phyloP scores from a whole-genome alignment of 768 basidiomycete species.

The Mycena chlorophos region DNA sequence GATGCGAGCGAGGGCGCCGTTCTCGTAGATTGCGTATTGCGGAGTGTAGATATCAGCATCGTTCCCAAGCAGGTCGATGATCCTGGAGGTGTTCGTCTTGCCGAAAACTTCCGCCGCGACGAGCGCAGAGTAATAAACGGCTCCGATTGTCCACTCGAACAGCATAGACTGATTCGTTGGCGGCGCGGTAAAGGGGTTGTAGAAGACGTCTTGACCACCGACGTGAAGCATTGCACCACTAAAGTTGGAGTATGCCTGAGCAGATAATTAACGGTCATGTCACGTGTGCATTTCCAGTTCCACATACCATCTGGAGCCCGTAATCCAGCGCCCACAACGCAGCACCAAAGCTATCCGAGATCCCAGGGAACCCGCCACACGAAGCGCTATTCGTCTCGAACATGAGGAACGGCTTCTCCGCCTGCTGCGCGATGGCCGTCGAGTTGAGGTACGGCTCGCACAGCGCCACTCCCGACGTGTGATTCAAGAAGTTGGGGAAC shows the following conservation, averaged over 20 bases:
- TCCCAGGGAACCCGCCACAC: conserved; percentile 55
- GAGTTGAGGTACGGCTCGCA: conserved; percentile 39
- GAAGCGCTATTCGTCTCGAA: conserved; percentile 55
- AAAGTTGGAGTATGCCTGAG: conserved; percentile 36
- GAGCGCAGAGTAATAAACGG: conserved; percentile 49
- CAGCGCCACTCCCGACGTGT: conserved; percentile 37
- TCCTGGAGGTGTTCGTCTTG: conserved; percentile 27
- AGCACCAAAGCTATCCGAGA: conserved; percentile 51
- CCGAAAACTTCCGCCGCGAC: conserved; percentile 48
- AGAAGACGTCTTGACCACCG: conserved; percentile 49
- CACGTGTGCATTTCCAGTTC: too few species aligned
- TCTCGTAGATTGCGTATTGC: conserved; percentile 38
- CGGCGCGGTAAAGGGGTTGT: conserved; percentile 49
- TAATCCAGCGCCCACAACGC: conserved; percentile 54
- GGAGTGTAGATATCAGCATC: conserved; percentile 38
- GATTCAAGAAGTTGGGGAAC: conserved; percentile 46
- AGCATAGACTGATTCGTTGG: conserved; percentile 44
- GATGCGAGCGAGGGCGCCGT: conserved; percentile 33
- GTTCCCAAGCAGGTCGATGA: conserved; percentile 37
- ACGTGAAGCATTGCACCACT: conserved; percentile 37
- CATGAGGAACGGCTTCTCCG: conserved; percentile 46
- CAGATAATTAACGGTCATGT: too few species aligned
- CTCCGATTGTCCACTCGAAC: conserved; percentile 54
- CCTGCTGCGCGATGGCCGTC: conserved; percentile 32
- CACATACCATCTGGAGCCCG: conserved; percentile 51